Base-by-base conservation (phyloP, 2,329 filamentous ascomycete genomes). In the Hypoxylon sp. region DNA sequence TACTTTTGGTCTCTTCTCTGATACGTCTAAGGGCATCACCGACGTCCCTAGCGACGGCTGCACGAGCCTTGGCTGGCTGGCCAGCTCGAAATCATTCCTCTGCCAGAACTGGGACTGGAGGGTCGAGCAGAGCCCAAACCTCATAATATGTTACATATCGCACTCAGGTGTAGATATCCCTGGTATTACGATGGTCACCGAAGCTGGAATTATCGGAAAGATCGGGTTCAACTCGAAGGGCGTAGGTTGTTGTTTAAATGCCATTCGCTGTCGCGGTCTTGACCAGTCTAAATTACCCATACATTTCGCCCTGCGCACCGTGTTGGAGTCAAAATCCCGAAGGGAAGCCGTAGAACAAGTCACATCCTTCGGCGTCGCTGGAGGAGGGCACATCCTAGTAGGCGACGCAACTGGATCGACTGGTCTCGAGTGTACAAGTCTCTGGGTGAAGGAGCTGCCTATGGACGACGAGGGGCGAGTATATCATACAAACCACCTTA, bases 41-140 rank as follows among this genome's bases (percentile, higher is more conserved):
- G 55, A 69, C 3, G 62, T 73, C 6, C 72, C 75, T n/a, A 77
- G 72, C 17, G 87, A 89, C 70, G 87, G 87, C 2, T 89, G 87
- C 70, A 89, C 87, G 0, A 82, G 83, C 13, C 69, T 88, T 11
- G 81, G 81, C 1, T 87, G 83, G 81, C 75, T 79, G 8, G 81
- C 80, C 0, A 51, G 42, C 1, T 62, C 68, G 1, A 51, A 56
- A 6, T 75, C 75, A 0, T 84, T 82, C 63, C 75, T 89, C 3
- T 82, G 80, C 0, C 87, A 89, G 77, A 89, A 89, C 62, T 90
- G 87, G 87, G 87, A 89, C 70, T 91, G 89, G 88, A 82, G 83
- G 73, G 74, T 75, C 0, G 79, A 75, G 13, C 86, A 90, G 63
- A 82, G 81, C 19, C 70, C 77, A 10, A 87, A 88, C 68, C 78